Percentiles rank a stretch among this genome's conserved stretches.
Evolutionary conservation across 192 early-diverging fungal species (phyloP).

Genomic region (Cladochytrium replicatum): DNA sequence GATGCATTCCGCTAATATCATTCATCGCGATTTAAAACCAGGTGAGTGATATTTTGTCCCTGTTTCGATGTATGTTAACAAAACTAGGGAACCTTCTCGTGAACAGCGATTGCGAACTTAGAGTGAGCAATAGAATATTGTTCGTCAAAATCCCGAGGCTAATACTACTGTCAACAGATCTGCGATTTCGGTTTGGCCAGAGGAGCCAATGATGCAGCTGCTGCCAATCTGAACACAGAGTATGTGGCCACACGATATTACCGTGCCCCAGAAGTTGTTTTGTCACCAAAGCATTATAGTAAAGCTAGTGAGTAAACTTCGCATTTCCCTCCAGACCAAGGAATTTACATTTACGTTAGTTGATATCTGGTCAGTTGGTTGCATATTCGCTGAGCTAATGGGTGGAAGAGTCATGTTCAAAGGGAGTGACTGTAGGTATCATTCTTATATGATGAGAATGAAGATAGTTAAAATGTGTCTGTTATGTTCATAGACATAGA

Average conservation of each 20-base stretch:
- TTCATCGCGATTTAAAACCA: constrained; percentile 98
- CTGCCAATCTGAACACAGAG: constrained; percentile 36
- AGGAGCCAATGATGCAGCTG: constrained; percentile 25
- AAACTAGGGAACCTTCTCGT: constrained; percentile 39
- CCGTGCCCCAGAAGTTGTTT: constrained; percentile 45
- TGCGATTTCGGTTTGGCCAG: constrained; percentile 49
- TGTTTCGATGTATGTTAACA: not conserved
- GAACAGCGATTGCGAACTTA: constrained; percentile 45
- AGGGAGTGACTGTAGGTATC: constrained; percentile 27
- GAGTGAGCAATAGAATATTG: constrained; percentile 6
- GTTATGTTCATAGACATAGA: constrained; percentile 59
- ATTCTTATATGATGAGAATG: not conserved
- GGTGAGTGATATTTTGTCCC: constrained; percentile 6
- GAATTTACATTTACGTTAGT: constrained; percentile 29
- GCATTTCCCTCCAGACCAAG: not conserved
- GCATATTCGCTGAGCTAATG: constrained; percentile 96
- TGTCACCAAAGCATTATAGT: constrained; percentile 42
- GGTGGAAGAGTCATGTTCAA: constrained; percentile 45
- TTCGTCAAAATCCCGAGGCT: not conserved
- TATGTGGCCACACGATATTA: constrained; percentile 52
- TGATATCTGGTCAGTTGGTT: constrained; percentile 98
- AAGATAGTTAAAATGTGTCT: not conserved
- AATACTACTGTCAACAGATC: constrained; percentile 20
- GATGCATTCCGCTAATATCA: constrained; percentile 95
- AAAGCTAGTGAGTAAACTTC: constrained; percentile 33